These are phyloP conservation scores for Fusarium graminum DNA, from an alignment of 2,329 filamentous ascomycete genomes.

Conservation along the genomic window DNA sequence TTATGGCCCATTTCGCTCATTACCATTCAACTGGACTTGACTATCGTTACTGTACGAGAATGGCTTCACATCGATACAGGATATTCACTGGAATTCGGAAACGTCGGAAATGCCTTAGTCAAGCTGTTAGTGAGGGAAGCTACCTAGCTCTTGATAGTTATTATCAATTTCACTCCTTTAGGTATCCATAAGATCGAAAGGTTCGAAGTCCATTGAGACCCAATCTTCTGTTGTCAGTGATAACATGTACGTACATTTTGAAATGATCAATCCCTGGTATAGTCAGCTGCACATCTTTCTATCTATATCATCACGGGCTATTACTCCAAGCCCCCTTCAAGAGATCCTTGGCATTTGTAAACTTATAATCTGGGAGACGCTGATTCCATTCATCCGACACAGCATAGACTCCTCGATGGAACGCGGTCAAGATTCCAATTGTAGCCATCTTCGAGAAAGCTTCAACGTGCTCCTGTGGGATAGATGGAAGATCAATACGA, in stretches of 20 bases:
- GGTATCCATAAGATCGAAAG: no score
- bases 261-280: no score
- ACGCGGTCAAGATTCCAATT: background rate
- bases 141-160: background rate
- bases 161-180: background rate
- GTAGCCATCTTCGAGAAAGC: constrained; percentile 18
- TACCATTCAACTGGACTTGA: background rate
- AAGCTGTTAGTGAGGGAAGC: background rate
- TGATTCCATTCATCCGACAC: constrained; percentile 16
- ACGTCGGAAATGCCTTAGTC: constrained; percentile 8
- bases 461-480: constrained; percentile 7
- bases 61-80: constrained; percentile 6
- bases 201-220: no score
- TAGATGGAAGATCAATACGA: background rate
- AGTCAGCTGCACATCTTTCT: no score
- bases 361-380: background rate
- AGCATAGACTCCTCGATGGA: constrained; percentile 3
- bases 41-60: background rate
- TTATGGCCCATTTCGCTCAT: background rate
- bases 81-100: constrained; percentile 7
- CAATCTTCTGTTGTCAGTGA: no score
- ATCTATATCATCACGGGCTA: background rate
- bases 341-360: background rate
- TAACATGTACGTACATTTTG: no score
- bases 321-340: background rate